phyloP scores from a whole-genome alignment of 768 basidiomycete species.

The Daedaleopsis sinensis region DNA sequence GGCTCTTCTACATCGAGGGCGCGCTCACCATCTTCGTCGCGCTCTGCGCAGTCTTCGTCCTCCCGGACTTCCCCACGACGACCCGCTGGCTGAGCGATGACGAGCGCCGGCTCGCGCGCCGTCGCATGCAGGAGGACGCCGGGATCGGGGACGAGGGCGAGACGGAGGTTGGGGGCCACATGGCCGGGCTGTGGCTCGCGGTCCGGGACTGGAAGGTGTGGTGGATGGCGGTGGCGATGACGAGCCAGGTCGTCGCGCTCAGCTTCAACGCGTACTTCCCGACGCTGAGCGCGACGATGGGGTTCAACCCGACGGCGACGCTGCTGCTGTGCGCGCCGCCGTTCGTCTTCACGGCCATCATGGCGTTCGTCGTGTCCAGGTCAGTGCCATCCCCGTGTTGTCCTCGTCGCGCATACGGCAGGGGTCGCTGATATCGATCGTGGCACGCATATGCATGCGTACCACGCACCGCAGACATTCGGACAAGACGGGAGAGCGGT shows the following conservation, averaged over 20 bases:
- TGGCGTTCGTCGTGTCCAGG: slow-evolving; percentile 57
- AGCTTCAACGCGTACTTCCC: slow-evolving; percentile 85
- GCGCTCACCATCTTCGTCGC: slow-evolving; percentile 56
- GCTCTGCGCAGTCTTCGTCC: slow-evolving; percentile 57
- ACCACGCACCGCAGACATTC: slow-evolving; percentile 55
- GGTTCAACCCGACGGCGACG: slow-evolving; percentile 61
- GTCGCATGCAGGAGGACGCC: slow-evolving; percentile 67
- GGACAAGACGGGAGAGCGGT: slow-evolving; percentile 72
- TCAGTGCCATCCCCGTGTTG: slow-evolving; percentile 24
- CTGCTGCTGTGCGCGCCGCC: slow-evolving; percentile 80
- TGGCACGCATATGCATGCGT: no score
- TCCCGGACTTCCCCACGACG: slow-evolving; percentile 74
- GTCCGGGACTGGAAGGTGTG: slow-evolving; percentile 82
- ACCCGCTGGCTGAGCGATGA: slow-evolving; percentile 60
- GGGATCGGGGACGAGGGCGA: slow-evolving; percentile 55
- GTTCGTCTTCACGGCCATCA: slow-evolving; percentile 62
- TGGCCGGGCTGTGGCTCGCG: slow-evolving; percentile 59
- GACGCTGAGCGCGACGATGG: slow-evolving; percentile 73
- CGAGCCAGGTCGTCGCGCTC: slow-evolving; percentile 56
- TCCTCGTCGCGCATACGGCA: no score
- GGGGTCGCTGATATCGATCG: background rate
- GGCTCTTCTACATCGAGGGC: slow-evolving; percentile 76
- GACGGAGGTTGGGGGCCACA: slow-evolving; percentile 39
- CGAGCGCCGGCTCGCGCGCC: slow-evolving; percentile 57
- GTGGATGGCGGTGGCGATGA: slow-evolving; percentile 72